Evolutionary conservation across 768 basidiomycete species (phyloP), one percentile per base, ranked within the genome.

Genomic region (Candolleomyces efflorescens): DNA sequence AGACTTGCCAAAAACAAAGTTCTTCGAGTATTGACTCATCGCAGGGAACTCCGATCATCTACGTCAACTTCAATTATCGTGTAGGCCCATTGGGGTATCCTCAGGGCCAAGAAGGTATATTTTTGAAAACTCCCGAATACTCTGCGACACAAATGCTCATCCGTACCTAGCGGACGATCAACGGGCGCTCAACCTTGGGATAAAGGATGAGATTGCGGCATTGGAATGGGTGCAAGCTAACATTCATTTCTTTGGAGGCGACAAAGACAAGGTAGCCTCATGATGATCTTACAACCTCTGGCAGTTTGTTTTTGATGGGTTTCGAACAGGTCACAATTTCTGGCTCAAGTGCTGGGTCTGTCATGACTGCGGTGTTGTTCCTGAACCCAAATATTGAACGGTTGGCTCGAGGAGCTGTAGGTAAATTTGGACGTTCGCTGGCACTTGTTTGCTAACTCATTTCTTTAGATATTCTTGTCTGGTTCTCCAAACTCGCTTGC

Each of bases 201-300:
- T 83, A n/a, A 72, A 69, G 26, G 82, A 84, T 60, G 74, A 79
- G 61, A 62, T 75, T 17, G 58, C 71, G 24, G 81, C 79, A 1
- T 64, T 82, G 11, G 61, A 73, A 60, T 84, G 81, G 87, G 78
- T 88, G 0, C 82, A 87, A 62, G 67, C 75, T 22, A 81, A 89
- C 61, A 85, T 88, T 44, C 72, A 62, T 17, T 66, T 68, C 0
- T 89, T 88, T 60, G 86, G 87, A 11, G 86, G 85, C 13, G 82
- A 81, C 59, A 73, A 72, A 49, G 48, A 39, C 24, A 70, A 70
- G 63, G 71, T 68, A 18, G 44, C 24, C 32, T 54, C 17, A 23
- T 26, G 13, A 18, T 38, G 17, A n/a, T 5, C n/a, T n/a, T n/a
- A n/a, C n/a, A n/a, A n/a, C n/a, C n/a, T n/a, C n/a, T n/a, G n/a